Base-by-base conservation (phyloP, 2,329 filamentous ascomycete genomes). In the Laburnicola sp. region DNA sequence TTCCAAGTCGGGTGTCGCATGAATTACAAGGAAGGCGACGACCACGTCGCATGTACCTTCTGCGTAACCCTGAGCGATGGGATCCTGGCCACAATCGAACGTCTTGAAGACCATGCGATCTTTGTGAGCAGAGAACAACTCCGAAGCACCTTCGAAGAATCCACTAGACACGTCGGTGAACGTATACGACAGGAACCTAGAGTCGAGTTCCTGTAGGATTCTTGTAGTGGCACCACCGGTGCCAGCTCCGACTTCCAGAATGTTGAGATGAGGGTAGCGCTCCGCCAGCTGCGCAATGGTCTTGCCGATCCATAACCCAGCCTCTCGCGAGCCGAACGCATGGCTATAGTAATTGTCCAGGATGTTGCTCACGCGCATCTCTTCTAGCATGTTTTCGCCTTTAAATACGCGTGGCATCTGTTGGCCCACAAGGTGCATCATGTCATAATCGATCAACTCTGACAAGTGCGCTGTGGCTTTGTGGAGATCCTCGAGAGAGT, bases 141-240 rank as follows among this genome's bases (percentile, higher is more conserved):
- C 6, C 27, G 4, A 3, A 1, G 51, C 52, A 3, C 37, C 25
- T 22, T 48, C 36, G 40, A 65, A 57, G 47, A 63, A 62, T 4
- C 39, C 48, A 4, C 55, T n/a, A 0, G 55, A 59, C 10, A 65
- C 53, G 31, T 65, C 62, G 0, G 62, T 62, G 45, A 45, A 63
- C n/a, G 32, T 38, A 37, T 65, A 65, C 9, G n/a, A 8, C 7
- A 4, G 11, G 22, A 22, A 42, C 4, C 9, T 8, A 9, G 36
- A 6, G 5, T 26, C 36, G 5, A 51, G 27, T 5, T 11, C 37
- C 1, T 42, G 21, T 0, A 42, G 8, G 2, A 46, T 25, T 3
- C 2, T 9, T 8, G 23, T 25, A 5, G 48, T 51, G 11, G 48
- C 21, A 22, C 35, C 35, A 10, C 41, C 41, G 3, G 48, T 62